A percentile compares a stretch with the other conserved stretches of the same genome.
phyloP scores from a whole-genome alignment of 345 rosid species.

The Rhodamnia rubescens region DNA sequence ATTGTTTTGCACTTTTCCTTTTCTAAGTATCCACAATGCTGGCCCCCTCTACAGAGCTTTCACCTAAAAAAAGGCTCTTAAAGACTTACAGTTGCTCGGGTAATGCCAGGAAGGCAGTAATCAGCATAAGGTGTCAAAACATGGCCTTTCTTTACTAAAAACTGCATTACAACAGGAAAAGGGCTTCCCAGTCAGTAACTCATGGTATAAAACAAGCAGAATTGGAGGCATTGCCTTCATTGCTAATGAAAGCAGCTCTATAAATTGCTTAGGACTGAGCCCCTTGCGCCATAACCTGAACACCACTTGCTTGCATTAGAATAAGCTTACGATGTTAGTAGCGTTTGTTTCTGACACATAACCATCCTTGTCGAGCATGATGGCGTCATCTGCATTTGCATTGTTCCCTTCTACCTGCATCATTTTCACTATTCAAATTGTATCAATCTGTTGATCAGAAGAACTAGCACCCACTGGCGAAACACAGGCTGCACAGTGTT shows the following conservation, averaged over 20 bases:
- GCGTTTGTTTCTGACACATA: conserved; percentile 93
- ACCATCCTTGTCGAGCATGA: conserved; percentile 93
- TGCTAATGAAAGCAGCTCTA: background rate
- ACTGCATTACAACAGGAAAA: conserved; percentile 26
- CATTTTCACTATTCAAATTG: background rate
- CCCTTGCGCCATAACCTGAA: background rate
- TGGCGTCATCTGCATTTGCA: conserved; percentile 56
- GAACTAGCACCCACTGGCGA: background rate
- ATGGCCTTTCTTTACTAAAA: conserved; percentile 73
- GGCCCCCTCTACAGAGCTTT: background rate
- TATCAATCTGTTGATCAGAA: background rate
- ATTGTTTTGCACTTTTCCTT: background rate
- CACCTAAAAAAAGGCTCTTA: background rate
- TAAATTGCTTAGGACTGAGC: background rate
- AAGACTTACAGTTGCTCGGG: conserved; percentile 67
- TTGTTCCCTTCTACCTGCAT: conserved; percentile 82
- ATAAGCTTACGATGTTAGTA: conserved; percentile 68
- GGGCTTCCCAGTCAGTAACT: background rate
- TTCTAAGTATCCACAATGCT: background rate
- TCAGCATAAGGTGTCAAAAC: conserved; percentile 85
- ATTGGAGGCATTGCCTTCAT: background rate
- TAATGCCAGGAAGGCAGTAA: conserved; percentile 91
- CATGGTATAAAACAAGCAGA: background rate
- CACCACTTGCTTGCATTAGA: background rate
- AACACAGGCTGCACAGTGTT: background rate